These are phyloP conservation scores for Mycena albidolilacea DNA, from an alignment of 768 basidiomycete species.

Conservation along the genomic window DNA sequence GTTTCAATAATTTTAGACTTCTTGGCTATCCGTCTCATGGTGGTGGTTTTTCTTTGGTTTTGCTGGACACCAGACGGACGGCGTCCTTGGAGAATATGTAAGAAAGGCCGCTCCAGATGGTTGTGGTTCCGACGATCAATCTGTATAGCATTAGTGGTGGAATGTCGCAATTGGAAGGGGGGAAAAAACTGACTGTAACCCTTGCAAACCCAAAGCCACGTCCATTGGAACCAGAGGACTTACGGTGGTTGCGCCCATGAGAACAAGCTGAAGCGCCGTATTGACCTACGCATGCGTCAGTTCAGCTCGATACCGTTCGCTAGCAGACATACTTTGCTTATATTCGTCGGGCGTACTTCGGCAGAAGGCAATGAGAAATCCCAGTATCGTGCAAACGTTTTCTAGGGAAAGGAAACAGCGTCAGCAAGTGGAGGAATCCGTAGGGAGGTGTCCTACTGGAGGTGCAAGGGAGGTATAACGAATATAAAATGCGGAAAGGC, in stretches of 20 bases:
- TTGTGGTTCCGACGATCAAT: conserved; percentile 90
- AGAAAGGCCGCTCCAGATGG: conserved; percentile 91
- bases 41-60: conserved; percentile 48
- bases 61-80: conserved; percentile 70
- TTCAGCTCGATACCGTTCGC: conserved; percentile 7
- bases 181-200: conserved; percentile 76
- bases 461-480: conserved; percentile 91
- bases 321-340: conserved; percentile 80
- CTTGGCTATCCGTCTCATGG: conserved; percentile 33
- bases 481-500: conserved; percentile 92
- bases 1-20: conserved; percentile 29
- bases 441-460: conserved; percentile 72
- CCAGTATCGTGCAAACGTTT: conserved; percentile 96
- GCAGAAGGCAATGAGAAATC: conserved; percentile 96
- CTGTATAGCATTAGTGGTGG: conserved; percentile 56
- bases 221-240: conserved; percentile 82
- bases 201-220: conserved; percentile 67
- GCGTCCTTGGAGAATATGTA: conserved; percentile 85
- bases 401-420: conserved; percentile 59
- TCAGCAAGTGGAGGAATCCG: conserved; percentile 19
- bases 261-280: conserved; percentile 89
- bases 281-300: conserved; percentile 72
- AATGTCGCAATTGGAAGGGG: not conserved
- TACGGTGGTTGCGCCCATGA: conserved; percentile 93
- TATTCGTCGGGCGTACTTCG: conserved; percentile 92